phyloP scores from a whole-genome alignment of 2,329 filamentous ascomycete genomes.

The Cordyceps tenuipes region DNA sequence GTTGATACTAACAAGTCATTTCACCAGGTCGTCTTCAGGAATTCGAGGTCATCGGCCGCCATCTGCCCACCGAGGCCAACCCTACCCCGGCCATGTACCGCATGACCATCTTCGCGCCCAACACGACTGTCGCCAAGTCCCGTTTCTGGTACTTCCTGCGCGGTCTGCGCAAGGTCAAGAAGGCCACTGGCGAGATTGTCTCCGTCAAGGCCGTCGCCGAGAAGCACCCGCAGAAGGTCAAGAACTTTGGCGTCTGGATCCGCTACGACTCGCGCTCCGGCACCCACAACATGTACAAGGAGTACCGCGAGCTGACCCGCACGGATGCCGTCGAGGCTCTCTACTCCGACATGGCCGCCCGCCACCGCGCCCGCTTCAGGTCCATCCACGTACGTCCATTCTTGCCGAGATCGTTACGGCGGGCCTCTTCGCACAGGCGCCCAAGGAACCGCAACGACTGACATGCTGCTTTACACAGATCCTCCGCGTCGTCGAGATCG shows the following conservation, averaged over 20 bases:
- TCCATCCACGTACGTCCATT: constrained; percentile 81
- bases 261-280: constrained; percentile 99
- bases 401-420: background rate
- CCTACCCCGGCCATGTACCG: constrained; percentile 97
- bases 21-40: constrained; percentile 92
- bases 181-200: constrained; percentile 99
- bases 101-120: constrained; percentile 99
- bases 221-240: constrained; percentile 99
- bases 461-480: constrained; percentile 55
- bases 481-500: constrained; percentile 94
- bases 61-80: constrained; percentile 95
- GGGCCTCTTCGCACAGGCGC: background rate
- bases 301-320: constrained; percentile 98
- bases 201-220: constrained; percentile 93
- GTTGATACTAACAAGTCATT: constrained; percentile 24
- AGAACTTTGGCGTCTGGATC: constrained; percentile 99
- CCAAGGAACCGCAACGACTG: background rate
- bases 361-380: constrained; percentile 93
- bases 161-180: constrained; percentile 99
- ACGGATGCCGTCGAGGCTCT: constrained; percentile 91
- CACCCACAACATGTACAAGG: constrained; percentile 99
- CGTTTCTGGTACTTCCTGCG: constrained; percentile 99
- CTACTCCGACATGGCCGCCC: constrained; percentile 99
- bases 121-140: constrained; percentile 97
- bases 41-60: constrained; percentile 99